Base-by-base conservation (phyloP, 2,329 filamentous ascomycete genomes). In the Blastomyces percursus region DNA sequence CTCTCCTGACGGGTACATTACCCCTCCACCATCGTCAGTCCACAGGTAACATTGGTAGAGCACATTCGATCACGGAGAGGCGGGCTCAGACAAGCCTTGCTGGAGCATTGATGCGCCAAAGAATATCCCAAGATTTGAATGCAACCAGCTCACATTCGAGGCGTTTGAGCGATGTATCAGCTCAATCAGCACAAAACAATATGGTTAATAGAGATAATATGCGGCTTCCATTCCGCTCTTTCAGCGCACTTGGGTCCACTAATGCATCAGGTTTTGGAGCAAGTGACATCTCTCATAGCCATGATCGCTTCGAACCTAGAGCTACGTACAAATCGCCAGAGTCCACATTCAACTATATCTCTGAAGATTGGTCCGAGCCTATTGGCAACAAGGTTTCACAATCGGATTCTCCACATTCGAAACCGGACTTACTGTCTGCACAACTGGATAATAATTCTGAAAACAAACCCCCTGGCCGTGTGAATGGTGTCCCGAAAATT, bases 111-210 rank as follows among this genome's bases (percentile, higher is more conserved):
- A 60, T 0, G 80, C 82, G 79, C 54, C 79, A 65, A 62, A 75
- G 64, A 24, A 63, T 70, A 2, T 66, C 71, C 38, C 74, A 75
- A 48, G 75, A 76, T 63, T 61, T 65, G 21, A 71, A 70, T 65
- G 74, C 71, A 30, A 77, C 78, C 52, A 78, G 80, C 24, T 56
- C 42, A 1, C 86, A 89, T 71, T 78, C 79, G 7, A 82, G 86
- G 61, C 82, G 86, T 57, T 81, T 81, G 44, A 88, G 86, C 71
- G 86, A 87, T 64, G 82, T 83, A 38, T 81, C 80, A 44, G 74
- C 85, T 35, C 78, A 79, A 9, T 75, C 77, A 35, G 76, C 77
- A 38, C 67, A 74, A 52, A 68, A 69, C 27, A 66, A 59, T 35
- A 57, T 69, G 40, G 64, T 67, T 2, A 64, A 61, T 19, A 66